Evolutionary conservation across 139 green algal species (phyloP).

Genomic region (Picochlorum sp.): DNA sequence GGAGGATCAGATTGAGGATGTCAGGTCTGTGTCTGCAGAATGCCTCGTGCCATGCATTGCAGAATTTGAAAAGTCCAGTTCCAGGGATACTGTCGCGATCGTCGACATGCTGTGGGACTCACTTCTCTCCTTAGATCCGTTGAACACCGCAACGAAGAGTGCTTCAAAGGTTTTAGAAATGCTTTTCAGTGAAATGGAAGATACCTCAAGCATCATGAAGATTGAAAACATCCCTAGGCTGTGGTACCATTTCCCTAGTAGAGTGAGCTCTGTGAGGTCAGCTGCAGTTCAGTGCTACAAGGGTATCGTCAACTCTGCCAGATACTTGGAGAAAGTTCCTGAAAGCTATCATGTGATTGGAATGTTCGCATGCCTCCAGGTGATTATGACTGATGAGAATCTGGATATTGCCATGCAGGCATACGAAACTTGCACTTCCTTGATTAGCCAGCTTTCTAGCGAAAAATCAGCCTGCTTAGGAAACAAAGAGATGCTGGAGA

Average conservation of each 20-base stretch:
- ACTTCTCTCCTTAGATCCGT: slow-evolving; percentile 71
- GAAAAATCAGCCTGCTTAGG: too few relatives aligned
- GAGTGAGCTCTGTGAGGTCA: slow-evolving; percentile 56
- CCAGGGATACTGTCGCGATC: slow-evolving; percentile 20
- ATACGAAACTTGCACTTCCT: too few relatives aligned
- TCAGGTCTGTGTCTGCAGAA: slow-evolving; percentile 83
- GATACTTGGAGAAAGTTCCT: too few relatives aligned
- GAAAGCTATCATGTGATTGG: too few relatives aligned
- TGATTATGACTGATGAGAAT: too few relatives aligned
- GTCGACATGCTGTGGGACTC: slow-evolving; percentile 57
- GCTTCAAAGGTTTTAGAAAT: slow-evolving; percentile 62
- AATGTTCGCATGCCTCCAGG: too few relatives aligned
- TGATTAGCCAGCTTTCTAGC: too few relatives aligned
- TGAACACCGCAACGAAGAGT: slow-evolving; percentile 63
- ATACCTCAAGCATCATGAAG: neutral
- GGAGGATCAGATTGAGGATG: slow-evolving; percentile 79
- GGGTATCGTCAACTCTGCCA: neutral
- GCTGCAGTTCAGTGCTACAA: slow-evolving; percentile 46
- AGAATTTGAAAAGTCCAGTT: slow-evolving; percentile 25
- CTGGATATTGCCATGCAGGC: too few relatives aligned
- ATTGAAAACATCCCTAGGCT: slow-evolving; percentile 24
- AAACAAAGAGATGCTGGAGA: too few relatives aligned
- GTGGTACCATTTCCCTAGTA: slow-evolving; percentile 77
- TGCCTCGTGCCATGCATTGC: slow-evolving; percentile 67
- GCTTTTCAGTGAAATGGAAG: neutral